Percentiles rank a stretch among this genome's conserved stretches.
These are phyloP conservation scores for Cafeteria roenbergensis DNA, from an alignment of 108 stramenopile genomes.

Conservation along the genomic window DNA sequence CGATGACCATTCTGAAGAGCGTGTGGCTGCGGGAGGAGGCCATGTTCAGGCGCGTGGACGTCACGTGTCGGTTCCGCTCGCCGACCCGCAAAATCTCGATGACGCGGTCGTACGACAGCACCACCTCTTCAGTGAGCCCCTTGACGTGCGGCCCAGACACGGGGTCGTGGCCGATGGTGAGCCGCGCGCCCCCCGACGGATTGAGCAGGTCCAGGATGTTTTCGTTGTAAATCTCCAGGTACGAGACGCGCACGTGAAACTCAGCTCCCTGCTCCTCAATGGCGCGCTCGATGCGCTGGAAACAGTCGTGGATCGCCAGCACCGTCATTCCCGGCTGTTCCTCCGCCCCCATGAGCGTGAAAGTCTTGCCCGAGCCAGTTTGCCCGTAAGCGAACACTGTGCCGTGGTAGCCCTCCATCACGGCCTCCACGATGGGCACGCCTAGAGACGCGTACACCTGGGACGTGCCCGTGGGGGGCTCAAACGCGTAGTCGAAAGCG, in stretches of 20 bases:
- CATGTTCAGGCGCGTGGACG: conserved; percentile 75
- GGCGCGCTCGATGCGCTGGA: conserved; percentile 13
- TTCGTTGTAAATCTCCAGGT: conserved; percentile 48
- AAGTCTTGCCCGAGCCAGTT: conserved; percentile 43
- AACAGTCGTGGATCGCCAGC: conserved; percentile 21
- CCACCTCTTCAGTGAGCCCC: conserved; percentile 29
- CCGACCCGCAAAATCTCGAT: conserved; percentile 49
- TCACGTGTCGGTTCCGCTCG: conserved; percentile 45
- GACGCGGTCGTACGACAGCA: conserved; percentile 43
- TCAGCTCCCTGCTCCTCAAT: not conserved
- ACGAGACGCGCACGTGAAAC: conserved; percentile 19
- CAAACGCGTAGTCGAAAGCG: conserved; percentile 2
- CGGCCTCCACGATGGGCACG: conserved; percentile 17
- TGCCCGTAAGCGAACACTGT: conserved; percentile 84
- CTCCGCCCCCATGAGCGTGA: conserved; percentile 36
- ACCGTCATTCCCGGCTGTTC: conserved; percentile 31
- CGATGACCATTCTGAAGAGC: conserved; percentile 64
- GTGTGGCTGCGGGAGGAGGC: conserved; percentile 66
- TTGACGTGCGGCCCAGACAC: conserved; percentile 2
- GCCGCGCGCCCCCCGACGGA: not conserved
- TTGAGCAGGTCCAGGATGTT: conserved; percentile 46
- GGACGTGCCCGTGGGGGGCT: not conserved
- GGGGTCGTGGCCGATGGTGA: not conserved
- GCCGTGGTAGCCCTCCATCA: conserved; percentile 77
- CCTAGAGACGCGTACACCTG: conserved; percentile 21